phyloP scores from a whole-genome alignment of 164 flowering plant species.

The Kingdonia uniflora region DNA sequence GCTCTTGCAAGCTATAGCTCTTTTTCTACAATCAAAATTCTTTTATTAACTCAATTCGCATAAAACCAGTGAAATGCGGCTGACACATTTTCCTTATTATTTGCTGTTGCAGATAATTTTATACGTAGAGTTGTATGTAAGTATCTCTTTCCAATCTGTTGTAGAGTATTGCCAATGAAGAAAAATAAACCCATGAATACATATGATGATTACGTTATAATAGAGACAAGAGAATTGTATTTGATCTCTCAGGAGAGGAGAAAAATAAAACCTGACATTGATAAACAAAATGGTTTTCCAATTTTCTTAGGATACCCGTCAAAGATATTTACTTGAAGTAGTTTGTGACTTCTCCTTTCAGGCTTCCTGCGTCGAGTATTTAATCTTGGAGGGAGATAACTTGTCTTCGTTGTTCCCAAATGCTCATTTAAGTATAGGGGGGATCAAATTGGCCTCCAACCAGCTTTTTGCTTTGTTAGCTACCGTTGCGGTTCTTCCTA shows the following conservation, averaged over 20 bases:
- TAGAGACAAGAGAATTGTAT: no score
- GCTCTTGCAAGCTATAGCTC: no score
- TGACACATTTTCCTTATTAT: not conserved
- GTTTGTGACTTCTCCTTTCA: not conserved
- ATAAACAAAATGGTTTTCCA: no score
- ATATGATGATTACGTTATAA: no score
- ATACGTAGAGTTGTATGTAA: not conserved
- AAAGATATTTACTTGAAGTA: no score
- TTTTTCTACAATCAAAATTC: no score
- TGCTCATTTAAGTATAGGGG: not conserved
- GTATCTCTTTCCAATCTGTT: no score
- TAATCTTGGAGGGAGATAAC: not conserved
- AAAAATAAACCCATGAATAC: no score
- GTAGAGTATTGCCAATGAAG: no score
- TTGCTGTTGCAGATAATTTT: not conserved
- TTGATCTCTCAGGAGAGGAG: no score
- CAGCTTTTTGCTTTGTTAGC: not conserved
- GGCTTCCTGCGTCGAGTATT: not conserved
- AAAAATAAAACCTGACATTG: no score
- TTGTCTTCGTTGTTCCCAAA: conserved; percentile 11
- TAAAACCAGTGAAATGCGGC: not conserved
- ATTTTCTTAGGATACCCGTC: no score
- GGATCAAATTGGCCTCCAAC: not conserved
- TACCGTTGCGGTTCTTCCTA: not conserved
- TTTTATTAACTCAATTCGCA: not conserved